phyloP scores from a whole-genome alignment of 2,329 filamentous ascomycete genomes.

The Amauroascus niger region DNA sequence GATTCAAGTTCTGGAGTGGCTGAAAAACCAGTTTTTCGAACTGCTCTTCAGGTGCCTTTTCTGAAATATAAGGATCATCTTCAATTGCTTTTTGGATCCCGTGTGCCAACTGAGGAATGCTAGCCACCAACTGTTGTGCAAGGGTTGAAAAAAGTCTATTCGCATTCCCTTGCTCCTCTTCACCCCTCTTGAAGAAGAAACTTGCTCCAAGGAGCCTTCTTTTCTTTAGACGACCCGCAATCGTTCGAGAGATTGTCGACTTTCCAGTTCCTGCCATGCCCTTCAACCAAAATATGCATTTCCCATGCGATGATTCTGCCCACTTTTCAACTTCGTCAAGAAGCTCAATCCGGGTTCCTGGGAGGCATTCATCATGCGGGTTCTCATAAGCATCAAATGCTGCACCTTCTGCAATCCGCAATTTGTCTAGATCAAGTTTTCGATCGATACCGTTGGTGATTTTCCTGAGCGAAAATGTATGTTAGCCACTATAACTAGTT shows the following conservation, averaged over 20 bases:
- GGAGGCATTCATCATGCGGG: slow-evolving; percentile 14
- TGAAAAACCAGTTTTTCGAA: neutral
- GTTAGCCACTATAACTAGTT: too few relatives aligned
- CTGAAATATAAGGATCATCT: neutral
- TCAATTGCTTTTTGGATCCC: neutral
- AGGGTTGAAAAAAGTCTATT: slow-evolving; percentile 23
- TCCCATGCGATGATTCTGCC: slow-evolving; percentile 6
- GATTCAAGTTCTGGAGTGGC: slow-evolving; percentile 14
- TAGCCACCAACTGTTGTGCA: slow-evolving; percentile 1
- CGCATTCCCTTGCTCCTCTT: slow-evolving; percentile 11
- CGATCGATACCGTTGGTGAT: too few relatives aligned
- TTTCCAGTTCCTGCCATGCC: slow-evolving; percentile 22
- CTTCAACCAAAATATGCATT: slow-evolving; percentile 23
- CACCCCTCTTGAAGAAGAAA: slow-evolving; percentile 21
- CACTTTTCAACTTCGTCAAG: slow-evolving; percentile 18
- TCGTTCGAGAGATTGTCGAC: slow-evolving; percentile 6
- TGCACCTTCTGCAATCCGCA: neutral
- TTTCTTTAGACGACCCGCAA: slow-evolving; percentile 12
- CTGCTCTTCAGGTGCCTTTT: neutral
- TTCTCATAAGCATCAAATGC: neutral
- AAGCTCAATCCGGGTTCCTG: slow-evolving; percentile 18
- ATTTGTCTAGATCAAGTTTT: too few relatives aligned
- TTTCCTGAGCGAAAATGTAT: too few relatives aligned
- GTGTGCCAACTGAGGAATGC: neutral
- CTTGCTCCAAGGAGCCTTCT: slow-evolving; percentile 16